Evolutionary conservation across 345 rosid genomes (phyloP).

Genomic region (Eucalyptus camaldulensis): DNA sequence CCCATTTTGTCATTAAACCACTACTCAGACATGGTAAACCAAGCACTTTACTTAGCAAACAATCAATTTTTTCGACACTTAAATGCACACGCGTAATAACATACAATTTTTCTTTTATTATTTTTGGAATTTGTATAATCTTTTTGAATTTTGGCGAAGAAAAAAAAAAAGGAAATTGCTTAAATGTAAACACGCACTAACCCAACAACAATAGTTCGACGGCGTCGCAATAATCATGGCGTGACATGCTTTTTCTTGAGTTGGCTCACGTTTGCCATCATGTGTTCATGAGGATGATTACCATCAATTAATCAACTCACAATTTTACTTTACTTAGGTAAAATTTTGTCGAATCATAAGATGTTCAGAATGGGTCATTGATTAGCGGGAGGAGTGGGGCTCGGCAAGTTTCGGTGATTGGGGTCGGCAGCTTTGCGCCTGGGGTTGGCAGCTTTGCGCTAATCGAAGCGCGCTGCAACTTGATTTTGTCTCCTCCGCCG

Average conservation of each 20-base stretch:
- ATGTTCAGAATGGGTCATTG: neutral
- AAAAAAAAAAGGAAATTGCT: neutral
- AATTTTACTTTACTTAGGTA: neutral
- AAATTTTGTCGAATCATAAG: neutral
- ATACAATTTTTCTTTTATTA: fast-evolving
- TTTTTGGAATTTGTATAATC: neutral
- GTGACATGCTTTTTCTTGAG: neutral
- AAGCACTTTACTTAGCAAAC: neutral
- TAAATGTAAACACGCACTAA: neutral
- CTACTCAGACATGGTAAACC: neutral
- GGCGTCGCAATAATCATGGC: neutral
- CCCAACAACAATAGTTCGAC: neutral
- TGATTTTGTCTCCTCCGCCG: neutral
- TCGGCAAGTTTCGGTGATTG: neutral
- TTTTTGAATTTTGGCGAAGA: neutral
- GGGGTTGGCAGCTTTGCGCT: neutral
- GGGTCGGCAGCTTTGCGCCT: neutral
- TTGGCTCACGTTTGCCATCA: neutral
- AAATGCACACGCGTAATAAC: neutral
- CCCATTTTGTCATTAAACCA: neutral
- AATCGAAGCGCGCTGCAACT: neutral
- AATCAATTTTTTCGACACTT: neutral
- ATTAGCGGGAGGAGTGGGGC: neutral
- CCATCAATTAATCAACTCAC: neutral
- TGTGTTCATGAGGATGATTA: neutral